Evolutionary conservation across 441 rosid species (phyloP).

Genomic region (Capsella rubella): DNA sequence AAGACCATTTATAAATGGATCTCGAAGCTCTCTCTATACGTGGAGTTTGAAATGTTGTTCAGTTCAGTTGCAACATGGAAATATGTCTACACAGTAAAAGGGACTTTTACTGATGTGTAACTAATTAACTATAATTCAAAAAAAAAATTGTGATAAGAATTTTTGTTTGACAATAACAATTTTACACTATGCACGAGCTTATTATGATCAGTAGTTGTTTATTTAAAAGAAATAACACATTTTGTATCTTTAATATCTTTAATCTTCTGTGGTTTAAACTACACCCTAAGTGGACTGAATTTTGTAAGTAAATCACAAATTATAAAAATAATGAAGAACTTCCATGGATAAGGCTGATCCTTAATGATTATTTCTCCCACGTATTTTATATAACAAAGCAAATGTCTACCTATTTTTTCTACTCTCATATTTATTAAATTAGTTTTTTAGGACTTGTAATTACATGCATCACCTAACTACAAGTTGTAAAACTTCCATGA

Average conservation of each 20-base stretch:
- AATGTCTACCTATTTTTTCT: neutral
- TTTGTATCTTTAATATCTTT: neutral
- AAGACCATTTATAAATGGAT: too few relatives aligned
- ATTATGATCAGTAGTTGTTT: neutral
- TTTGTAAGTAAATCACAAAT: neutral
- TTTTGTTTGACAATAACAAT: too few relatives aligned
- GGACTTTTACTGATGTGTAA: too few relatives aligned
- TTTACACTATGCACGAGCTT: neutral
- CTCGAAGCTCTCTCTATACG: too few relatives aligned
- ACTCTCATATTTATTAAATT: neutral
- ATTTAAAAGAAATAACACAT: neutral
- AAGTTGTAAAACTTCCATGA: conserved; percentile 11
- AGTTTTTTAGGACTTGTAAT: neutral
- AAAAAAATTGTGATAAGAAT: too few relatives aligned
- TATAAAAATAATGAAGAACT: neutral
- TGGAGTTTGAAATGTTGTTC: too few relatives aligned
- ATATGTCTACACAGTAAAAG: too few relatives aligned
- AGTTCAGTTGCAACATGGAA: too few relatives aligned
- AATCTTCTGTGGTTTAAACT: too few relatives aligned
- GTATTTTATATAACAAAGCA: neutral
- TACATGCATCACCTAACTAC: neutral
- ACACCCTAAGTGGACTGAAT: neutral
- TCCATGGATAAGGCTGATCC: neutral
- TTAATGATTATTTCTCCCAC: neutral
- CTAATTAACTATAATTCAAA: too few relatives aligned